Evolutionary conservation across 371 early-diverging fungal species (phyloP).

Genomic region (Actinomucor elegans): DNA sequence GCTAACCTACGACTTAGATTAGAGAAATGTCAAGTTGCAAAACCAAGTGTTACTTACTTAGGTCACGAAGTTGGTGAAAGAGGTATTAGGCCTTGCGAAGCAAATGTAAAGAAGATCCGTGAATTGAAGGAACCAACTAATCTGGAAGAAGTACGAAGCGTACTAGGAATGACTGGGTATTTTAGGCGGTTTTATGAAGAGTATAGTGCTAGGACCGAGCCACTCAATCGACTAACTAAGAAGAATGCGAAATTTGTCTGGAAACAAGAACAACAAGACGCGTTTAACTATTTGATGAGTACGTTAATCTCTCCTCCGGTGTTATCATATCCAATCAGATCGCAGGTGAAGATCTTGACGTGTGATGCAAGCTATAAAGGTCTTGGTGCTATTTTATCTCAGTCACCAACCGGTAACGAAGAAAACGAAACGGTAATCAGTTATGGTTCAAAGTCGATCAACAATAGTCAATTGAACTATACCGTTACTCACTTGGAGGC

Average conservation of each 20-base stretch:
- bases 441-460: slow-evolving; percentile 19
- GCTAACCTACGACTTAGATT: slow-evolving; percentile 32
- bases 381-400: slow-evolving; percentile 35
- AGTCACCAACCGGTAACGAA: slow-evolving; percentile 19
- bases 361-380: too few species aligned
- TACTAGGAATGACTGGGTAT: slow-evolving; percentile 33
- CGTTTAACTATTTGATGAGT: slow-evolving; percentile 20
- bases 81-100: slow-evolving; percentile 16
- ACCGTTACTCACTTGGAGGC: background rate
- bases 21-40: slow-evolving; percentile 39
- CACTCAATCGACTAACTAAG: slow-evolving; percentile 15
- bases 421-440: slow-evolving; percentile 17
- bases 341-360: slow-evolving; percentile 24
- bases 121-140: slow-evolving; percentile 9
- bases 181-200: slow-evolving; percentile 35
- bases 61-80: slow-evolving; percentile 34
- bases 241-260: slow-evolving; percentile 19
- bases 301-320: slow-evolving; percentile 22
- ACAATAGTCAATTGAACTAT: slow-evolving; percentile 14
- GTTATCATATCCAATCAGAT: slow-evolving; percentile 22
- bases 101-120: slow-evolving; percentile 6
- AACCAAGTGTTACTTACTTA: slow-evolving; percentile 23
- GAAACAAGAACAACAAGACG: slow-evolving; percentile 13
- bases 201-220: slow-evolving; percentile 12
- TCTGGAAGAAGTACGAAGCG: slow-evolving; percentile 16